Evolutionary conservation across 2,329 filamentous ascomycete genomes (phyloP), one percentile per base, ranked within the genome.

Genomic region (Fusarium transvaalense): DNA sequence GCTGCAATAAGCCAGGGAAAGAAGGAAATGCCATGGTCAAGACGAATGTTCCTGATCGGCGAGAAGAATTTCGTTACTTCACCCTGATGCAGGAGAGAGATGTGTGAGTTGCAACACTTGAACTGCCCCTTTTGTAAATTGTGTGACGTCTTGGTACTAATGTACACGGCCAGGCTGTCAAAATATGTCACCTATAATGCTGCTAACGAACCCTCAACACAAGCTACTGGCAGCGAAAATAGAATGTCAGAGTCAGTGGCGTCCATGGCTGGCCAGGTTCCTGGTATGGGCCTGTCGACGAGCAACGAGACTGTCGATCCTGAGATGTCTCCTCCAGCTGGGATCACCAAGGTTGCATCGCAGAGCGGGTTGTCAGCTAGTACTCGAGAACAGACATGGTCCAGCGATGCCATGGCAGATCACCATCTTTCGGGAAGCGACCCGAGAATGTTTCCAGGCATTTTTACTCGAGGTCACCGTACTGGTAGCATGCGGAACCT

Each of bases 31-130:
- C 91, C 69, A 96, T 98, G 86, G 91, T 92, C 52, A 97, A 98
- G 81, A 97, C 93, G 61, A 99, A 99, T 76, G 93, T 99, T 10
- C 96, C 96, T 5, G 93, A 97, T 78, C 91, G 97, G 64, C 87
- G 96, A 56, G 93, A 97, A 77, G 92, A 93, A 48, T 99, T 97
- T 77, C 86, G 96, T 57, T 89, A 97, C 74, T 91, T 97, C 74
- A 98, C 95, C 0, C 83, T 97, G 73, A 80, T 91, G 56, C 91
- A 95, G 74, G 96, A 99, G 80, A 85, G 92, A 73, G 87, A 90
- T 51, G 92, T 98, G 95, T 95, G 82, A 85, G 89, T 83, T 56
- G 45, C 14, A 32, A 35, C 23, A 7, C 12, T 19, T 10, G 15
- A 23, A 15, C 25, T 65, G 9, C 43, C n/a, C 53, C 42, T 10